Evolutionary conservation across 371 early-diverging fungal genomes (phyloP), one percentile per base, ranked within the genome.

Genomic region (Syncephalis fuscata): DNA sequence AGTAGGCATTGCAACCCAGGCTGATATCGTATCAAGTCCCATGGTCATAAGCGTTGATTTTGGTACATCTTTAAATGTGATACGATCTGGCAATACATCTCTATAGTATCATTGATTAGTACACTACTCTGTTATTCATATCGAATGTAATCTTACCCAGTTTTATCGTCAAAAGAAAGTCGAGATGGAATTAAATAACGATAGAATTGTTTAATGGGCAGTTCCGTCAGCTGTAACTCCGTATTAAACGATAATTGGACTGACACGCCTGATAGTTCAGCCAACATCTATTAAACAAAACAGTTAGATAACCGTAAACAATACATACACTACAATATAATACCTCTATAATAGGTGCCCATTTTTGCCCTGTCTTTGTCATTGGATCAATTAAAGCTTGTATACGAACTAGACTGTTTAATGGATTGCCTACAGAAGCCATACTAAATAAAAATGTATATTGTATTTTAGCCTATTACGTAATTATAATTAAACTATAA

Each of bases 1-100:
- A 1, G 71, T 64, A 3, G 92, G 82, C 2, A 81, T 76, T 0
- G 89, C 88, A 26, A 91, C 75, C 96, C 96, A 95, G 8, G 88
- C 68, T 16, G 76, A 67, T 37, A 78, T 82, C 11, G 74, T 80
- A 46, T 95, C 90, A 44, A 89, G 69, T 22, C 85, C 88, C 9
- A 92, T 60, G 0, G 93, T 92, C 41, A 89, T 71, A 11, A 96
- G 66, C 0, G 87, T 70, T 8, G 81, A 72, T 0, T 60, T 61
- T 0, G 96, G 94, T 10, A 92, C 52, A n/a, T 70, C 70, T 4
- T 57, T 56, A 65, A 95, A 91, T 22, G 63, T 66, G 0, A 79
- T 85, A 4, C 61, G 58, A 8, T 83, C 75, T 1, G 61, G 57
- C 1, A 55, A 26, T 14, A n/a, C n/a, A 45, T 8, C 19, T 26